These are phyloP conservation scores for Tillandsia leiboldiana DNA, from an alignment of 176 grass and related monocot species.

Conservation along the genomic window DNA sequence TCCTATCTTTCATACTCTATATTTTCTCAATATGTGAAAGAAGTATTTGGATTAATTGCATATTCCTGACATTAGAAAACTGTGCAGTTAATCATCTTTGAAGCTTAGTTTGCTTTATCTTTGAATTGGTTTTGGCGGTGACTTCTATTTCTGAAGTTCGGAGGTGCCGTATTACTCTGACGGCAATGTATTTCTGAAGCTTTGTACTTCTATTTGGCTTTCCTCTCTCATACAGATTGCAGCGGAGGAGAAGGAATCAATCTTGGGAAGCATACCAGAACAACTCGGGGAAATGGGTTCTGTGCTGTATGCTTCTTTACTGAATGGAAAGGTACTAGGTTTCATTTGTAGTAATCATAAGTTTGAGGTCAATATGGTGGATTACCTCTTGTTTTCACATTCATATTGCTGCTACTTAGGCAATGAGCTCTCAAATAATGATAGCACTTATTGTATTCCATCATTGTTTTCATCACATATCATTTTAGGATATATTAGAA, in stretches of 20 bases:
- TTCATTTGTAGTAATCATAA: neutral
- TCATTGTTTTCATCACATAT: too few relatives aligned
- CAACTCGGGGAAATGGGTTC: constrained; percentile 60
- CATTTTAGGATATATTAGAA: too few relatives aligned
- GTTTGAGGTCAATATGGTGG: neutral
- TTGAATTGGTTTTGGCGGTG: neutral
- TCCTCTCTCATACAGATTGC: constrained; percentile 49
- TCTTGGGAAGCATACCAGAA: constrained; percentile 58
- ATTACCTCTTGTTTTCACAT: neutral
- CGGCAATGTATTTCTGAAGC: neutral
- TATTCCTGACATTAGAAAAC: neutral
- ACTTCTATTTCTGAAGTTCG: neutral
- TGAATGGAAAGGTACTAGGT: constrained; percentile 60
- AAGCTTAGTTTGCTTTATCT: neutral
- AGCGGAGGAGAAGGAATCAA: constrained; percentile 61
- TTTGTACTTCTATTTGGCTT: neutral
- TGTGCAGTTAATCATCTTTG: neutral
- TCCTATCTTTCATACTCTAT: neutral
- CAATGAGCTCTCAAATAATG: neutral
- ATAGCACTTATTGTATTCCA: neutral
- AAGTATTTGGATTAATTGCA: neutral
- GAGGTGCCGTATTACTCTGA: neutral
- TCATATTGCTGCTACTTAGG: neutral
- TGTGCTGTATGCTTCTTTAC: constrained; percentile 54
- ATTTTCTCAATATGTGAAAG: neutral